A percentile compares a stretch with the other conserved stretches of the same genome.
phyloP scores from a whole-genome alignment of 805 yeast species.

The Ogataea paradorogensis region DNA sequence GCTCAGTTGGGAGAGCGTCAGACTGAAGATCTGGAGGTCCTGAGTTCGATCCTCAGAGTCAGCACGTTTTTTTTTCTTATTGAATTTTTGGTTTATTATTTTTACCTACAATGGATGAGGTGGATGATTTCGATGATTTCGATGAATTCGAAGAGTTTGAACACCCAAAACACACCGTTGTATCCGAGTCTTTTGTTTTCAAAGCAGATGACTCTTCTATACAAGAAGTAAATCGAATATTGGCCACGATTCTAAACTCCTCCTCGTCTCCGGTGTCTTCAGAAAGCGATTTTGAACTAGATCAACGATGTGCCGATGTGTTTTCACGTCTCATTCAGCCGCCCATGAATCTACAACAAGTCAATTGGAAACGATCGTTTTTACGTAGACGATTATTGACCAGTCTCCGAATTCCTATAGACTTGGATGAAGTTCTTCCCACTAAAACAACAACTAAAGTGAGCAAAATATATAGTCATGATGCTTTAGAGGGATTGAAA shows the following conservation, averaged over 20 bases:
- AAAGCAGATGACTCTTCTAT: not conserved
- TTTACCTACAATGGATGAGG: constrained; percentile 3
- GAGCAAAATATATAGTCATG: constrained; percentile 14
- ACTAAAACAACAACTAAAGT: constrained; percentile 7
- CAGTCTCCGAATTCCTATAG: constrained; percentile 70
- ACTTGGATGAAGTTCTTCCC: constrained; percentile 52
- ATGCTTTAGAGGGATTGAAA: constrained; percentile 4
- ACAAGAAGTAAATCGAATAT: not conserved
- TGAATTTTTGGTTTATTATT: not conserved
- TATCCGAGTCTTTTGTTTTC: not conserved
- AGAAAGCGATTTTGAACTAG: constrained; percentile 12
- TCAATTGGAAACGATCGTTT: constrained; percentile 68
- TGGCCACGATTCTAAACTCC: not conserved
- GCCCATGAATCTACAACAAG: constrained; percentile 49
- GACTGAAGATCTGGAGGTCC: constrained; percentile 30
- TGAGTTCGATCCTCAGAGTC: constrained; percentile 30
- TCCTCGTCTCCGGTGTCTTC: not conserved
- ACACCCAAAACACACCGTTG: not conserved
- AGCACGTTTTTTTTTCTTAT: constrained; percentile 17
- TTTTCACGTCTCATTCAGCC: constrained; percentile 27
- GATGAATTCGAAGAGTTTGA: constrained; percentile 21
- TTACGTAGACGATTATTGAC: constrained; percentile 62
- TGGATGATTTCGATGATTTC: constrained; percentile 19
- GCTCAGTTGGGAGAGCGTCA: constrained; percentile 31
- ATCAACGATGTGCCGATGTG: constrained; percentile 25